These are phyloP conservation scores for Dipodascopsis uninucleata DNA, from an alignment of 805 yeast species.

Conservation along the genomic window DNA sequence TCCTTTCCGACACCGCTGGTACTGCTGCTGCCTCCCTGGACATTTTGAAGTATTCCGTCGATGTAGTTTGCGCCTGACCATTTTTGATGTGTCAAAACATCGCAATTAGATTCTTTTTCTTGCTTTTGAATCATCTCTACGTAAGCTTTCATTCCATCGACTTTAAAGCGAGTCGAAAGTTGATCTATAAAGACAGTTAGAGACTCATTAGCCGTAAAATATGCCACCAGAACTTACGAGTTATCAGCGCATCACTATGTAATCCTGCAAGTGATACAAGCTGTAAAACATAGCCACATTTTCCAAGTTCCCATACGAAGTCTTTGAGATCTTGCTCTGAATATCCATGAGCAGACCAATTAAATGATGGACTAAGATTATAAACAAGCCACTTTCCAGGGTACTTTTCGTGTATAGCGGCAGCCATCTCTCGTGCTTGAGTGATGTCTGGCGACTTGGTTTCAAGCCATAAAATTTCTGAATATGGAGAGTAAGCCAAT, in stretches of 20 bases:
- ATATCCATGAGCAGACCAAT: constrained; percentile 59
- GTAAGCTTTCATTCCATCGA: constrained; percentile 58
- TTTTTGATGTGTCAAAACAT: constrained; percentile 55
- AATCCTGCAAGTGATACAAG: constrained; percentile 59
- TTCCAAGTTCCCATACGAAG: constrained; percentile 53
- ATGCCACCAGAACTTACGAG: constrained; percentile 39
- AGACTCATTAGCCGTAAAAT: neutral
- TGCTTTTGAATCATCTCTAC: constrained; percentile 49
- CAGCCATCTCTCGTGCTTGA: constrained; percentile 49
- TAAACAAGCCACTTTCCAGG: constrained; percentile 58
- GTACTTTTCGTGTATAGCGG: constrained; percentile 43
- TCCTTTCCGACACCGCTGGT: constrained; percentile 22
- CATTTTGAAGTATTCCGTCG: constrained; percentile 44
- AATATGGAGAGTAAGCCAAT: constrained; percentile 52
- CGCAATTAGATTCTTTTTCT: constrained; percentile 47
- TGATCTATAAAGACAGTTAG: constrained; percentile 25
- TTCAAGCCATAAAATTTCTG: constrained; percentile 61
- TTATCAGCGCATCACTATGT: constrained; percentile 51
- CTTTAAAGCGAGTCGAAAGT: constrained; percentile 46
- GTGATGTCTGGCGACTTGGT: constrained; percentile 55
- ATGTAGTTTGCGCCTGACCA: constrained; percentile 62
- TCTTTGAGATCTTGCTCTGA: constrained; percentile 44
- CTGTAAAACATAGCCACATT: constrained; percentile 56
- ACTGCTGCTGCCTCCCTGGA: constrained; percentile 40
- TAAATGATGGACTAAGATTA: constrained; percentile 58